Evolutionary conservation across 2,329 filamentous ascomycete species (phyloP), one percentile per base, ranked within the genome.

Genomic region (Alternaria brassicae): DNA sequence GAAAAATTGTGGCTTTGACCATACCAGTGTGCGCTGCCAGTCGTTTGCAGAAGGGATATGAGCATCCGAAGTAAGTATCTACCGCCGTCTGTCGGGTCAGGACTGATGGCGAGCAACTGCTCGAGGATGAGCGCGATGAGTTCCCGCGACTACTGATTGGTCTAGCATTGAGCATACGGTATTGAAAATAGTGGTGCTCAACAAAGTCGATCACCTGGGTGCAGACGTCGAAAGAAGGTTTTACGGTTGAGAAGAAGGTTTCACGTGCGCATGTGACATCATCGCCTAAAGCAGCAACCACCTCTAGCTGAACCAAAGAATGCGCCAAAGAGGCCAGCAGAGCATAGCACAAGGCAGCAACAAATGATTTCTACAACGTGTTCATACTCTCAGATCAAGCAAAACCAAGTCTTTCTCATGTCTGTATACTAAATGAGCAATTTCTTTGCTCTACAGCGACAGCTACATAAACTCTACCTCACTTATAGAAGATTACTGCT

Each of bases 221-320:
- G 19, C n/a, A 34, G 17, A 44, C 25, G 48, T 34, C 48, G 15
- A 57, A 61, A 37, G 41, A 39, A 41, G 21, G 36, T 28, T 56
- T 54, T 64, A 70, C 57, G 69, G 30, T 27, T 32, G 47, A 8
- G 44, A 58, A 30, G 36, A 37, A 36, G 10, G 36, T 27, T 56
- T 55, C 69, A 70, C 64, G 69, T 67, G 64, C 44, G 17, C 36
- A 3, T 30, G 34, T 74, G 70, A 73, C 71, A 69, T 74, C 71
- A 74, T 70, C 36, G 57, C 69, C 66, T 44, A 59, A 70, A 66
- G 40, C 59, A 53, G 69, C 47, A 70, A 66, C 48, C 52, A 69
- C 56, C 61, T 69, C 51, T 28, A 34, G n/a, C 15, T 21, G 41
- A 52, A 41, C 56, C 41, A 32, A 41, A 56, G 9, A 49, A 42